Conservation (phyloP, 2,329 filamentous ascomycete genomes). For the Aaosphaeria pasadenensis region DNA sequence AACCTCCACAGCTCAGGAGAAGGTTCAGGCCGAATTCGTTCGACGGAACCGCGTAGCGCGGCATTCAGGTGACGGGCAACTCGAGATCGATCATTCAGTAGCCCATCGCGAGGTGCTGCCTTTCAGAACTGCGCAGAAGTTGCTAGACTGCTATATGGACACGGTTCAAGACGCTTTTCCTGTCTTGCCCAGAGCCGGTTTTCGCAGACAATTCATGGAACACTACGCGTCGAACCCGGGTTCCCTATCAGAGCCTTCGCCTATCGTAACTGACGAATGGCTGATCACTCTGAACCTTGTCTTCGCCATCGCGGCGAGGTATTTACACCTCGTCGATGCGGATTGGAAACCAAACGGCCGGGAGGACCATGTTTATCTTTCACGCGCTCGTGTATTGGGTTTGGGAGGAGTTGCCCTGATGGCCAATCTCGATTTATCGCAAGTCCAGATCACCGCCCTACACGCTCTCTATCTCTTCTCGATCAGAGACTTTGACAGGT, state of each 20-base stretch:
- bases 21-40: no score
- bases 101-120: constrained; percentile 26
- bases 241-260: constrained; percentile 10
- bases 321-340: constrained; percentile 27
- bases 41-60: constrained; percentile 6
- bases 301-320: constrained; percentile 40
- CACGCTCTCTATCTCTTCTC: constrained; percentile 39
- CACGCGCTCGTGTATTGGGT: constrained; percentile 31
- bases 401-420: constrained; percentile 19
- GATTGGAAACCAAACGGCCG: constrained; percentile 18
- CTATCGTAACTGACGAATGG: constrained; percentile 22
- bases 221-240: constrained; percentile 20
- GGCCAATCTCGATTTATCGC: constrained; percentile 32
- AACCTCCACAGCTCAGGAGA: no score
- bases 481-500: constrained; percentile 41
- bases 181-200: constrained; percentile 28
- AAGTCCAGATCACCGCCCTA: constrained; percentile 36
- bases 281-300: constrained; percentile 39
- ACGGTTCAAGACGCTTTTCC: constrained; percentile 26
- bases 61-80: constrained; percentile 10
- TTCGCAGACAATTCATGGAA: constrained; percentile 28
- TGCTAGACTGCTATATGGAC: constrained; percentile 28
- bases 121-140: constrained; percentile 17
- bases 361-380: constrained; percentile 38
- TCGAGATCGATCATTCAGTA: constrained; percentile 16